Conservation (phyloP, 2,329 filamentous ascomycete species). For the Aspergillus sp. region DNA sequence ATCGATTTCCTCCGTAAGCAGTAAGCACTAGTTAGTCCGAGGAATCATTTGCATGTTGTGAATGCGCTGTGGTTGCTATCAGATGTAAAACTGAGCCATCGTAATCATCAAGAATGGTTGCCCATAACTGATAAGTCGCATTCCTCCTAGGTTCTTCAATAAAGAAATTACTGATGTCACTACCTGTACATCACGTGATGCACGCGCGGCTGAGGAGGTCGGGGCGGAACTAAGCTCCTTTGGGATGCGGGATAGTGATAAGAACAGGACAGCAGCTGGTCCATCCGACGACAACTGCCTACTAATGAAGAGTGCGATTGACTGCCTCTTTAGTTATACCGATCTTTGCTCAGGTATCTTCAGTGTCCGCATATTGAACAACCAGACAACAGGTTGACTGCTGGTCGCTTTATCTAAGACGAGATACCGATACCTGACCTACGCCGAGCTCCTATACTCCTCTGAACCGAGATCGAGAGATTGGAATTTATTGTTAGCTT, state of each 20-base stretch:
- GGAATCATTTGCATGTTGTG: not conserved
- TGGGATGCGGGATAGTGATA: not conserved
- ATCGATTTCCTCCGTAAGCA: not conserved
- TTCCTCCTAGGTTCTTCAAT: not conserved
- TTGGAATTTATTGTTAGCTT: not conserved
- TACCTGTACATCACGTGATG: slow-evolving; percentile 6
- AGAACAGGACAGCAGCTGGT: not conserved
- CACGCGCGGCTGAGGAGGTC: slow-evolving; percentile 4
- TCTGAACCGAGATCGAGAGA: not conserved
- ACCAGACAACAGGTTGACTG: not conserved
- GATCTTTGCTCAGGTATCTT: not conserved
- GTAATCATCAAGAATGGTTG: too few species aligned
- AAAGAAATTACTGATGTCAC: slow-evolving; percentile 7
- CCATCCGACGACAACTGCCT: not conserved
- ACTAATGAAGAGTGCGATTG: too few species aligned
- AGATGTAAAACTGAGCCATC: too few species aligned
- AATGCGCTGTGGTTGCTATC: too few species aligned
- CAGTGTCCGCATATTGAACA: not conserved
- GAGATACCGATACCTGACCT: not conserved
- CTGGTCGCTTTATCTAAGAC: not conserved
- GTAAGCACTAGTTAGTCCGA: not conserved
- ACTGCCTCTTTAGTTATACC: too few species aligned
- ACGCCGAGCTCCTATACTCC: not conserved
- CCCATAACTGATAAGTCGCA: too few species aligned
- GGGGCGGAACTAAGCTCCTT: not conserved